Percentiles rank a stretch among this genome's conserved stretches.
phyloP scores from a whole-genome alignment of 257 asterid genomes.

The Jaltomata sinuosa region DNA sequence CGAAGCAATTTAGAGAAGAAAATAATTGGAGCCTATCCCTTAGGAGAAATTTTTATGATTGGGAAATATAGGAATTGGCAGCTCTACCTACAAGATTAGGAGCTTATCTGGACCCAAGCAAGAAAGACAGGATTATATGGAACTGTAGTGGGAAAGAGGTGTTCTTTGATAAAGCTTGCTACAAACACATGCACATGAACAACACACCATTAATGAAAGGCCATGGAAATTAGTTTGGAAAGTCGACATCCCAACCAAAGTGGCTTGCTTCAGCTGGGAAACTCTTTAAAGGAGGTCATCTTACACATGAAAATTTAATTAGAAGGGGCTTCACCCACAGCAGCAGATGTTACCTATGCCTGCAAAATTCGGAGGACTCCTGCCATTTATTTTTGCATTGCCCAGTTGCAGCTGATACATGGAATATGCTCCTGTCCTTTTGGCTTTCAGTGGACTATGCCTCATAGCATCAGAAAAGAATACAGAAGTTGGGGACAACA shows the following conservation, averaged over 20 bases:
- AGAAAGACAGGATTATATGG: no score
- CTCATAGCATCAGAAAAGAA: background rate
- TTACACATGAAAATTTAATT: background rate
- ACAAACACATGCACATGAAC: no score
- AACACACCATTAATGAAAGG: background rate
- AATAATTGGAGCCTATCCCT: no score
- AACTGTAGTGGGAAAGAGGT: no score
- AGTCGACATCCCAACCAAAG: background rate
- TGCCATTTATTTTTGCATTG: background rate
- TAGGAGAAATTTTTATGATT: no score
- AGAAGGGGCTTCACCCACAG: background rate
- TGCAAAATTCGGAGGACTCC: background rate
- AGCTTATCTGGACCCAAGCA: no score
- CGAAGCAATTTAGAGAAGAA: no score
- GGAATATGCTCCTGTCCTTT: background rate
- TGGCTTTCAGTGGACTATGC: background rate
- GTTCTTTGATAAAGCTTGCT: no score
- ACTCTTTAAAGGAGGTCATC: background rate
- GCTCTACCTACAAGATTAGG: no score
- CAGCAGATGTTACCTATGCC: background rate
- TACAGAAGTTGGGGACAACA: background rate
- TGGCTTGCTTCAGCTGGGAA: background rate
- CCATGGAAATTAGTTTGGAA: background rate
- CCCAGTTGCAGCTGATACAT: background rate
- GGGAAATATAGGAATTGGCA: no score